Conservation (phyloP, 495 filamentous ascomycete species). For the Symbiotaphrina buchneri region DNA sequence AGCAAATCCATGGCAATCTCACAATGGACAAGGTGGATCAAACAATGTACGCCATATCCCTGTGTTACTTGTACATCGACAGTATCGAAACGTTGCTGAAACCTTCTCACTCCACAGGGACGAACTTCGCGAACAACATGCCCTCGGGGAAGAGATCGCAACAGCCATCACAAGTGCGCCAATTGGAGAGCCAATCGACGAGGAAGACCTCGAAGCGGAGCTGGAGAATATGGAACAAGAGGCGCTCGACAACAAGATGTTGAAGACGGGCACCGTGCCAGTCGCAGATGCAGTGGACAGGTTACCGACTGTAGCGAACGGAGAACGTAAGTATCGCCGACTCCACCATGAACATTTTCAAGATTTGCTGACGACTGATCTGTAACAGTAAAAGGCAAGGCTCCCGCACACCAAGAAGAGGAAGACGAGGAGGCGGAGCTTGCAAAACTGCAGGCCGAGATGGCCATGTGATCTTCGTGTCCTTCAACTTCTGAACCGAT, state of each 20-base stretch:
- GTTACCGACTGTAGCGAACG: slow-evolving; percentile 47
- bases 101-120: slow-evolving; percentile 49
- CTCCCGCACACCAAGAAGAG: slow-evolving; percentile 11
- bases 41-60: slow-evolving; percentile 52
- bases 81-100: no score
- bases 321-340: slow-evolving; percentile 45
- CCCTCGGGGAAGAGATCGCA: slow-evolving; percentile 78
- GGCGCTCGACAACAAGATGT: slow-evolving; percentile 81
- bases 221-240: slow-evolving; percentile 63
- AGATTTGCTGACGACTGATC: no score
- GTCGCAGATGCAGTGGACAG: slow-evolving; percentile 45
- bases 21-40: slow-evolving; percentile 84
- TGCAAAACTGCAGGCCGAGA: slow-evolving; percentile 82
- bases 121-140: slow-evolving; percentile 76
- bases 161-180: slow-evolving; percentile 53
- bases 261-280: slow-evolving; percentile 61
- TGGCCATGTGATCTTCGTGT: slow-evolving; percentile 97
- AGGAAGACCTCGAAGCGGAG: slow-evolving; percentile 63
- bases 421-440: slow-evolving; percentile 70
- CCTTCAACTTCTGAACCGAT: no score
- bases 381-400: slow-evolving; percentile 30
- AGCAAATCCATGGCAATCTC: slow-evolving; percentile 71
- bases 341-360: no score
- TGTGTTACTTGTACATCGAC: background rate
- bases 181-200: slow-evolving; percentile 56